phyloP scores from a whole-genome alignment of 169 alveolate genomes.

The Cyclospora cayetanensis region DNA sequence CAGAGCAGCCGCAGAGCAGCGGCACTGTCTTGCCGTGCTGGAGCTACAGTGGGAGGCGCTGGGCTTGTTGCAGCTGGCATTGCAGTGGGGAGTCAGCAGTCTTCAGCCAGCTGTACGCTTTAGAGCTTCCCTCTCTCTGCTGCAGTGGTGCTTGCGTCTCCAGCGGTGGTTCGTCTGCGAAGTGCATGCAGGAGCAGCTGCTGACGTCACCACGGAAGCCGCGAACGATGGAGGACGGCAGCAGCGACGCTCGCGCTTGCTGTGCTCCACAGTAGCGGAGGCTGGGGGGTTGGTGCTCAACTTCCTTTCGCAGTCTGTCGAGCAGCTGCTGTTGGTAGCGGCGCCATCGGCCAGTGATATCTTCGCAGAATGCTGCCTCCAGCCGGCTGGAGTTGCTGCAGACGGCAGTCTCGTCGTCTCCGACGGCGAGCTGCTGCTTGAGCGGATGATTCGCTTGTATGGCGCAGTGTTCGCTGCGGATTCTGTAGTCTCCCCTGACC shows the following conservation, averaged over 20 bases:
- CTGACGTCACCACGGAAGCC: not conserved
- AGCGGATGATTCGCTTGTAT: conserved; percentile 37
- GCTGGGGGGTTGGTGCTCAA: conserved; percentile 34
- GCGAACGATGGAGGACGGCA: not conserved
- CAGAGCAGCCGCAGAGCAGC: conserved; percentile 58
- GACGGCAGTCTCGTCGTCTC: not conserved
- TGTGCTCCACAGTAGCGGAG: conserved; percentile 36
- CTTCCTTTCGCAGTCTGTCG: conserved; percentile 40
- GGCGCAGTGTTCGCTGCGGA: conserved; percentile 43
- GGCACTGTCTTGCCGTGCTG: conserved; percentile 47
- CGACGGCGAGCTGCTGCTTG: conserved; percentile 9
- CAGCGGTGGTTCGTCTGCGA: conserved; percentile 61
- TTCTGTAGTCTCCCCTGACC: conserved; percentile 44
- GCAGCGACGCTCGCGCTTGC: not conserved
- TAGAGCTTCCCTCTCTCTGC: conserved; percentile 25
- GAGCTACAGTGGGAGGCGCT: conserved; percentile 65
- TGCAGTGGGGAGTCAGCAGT: conserved; percentile 50
- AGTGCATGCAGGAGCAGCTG: conserved; percentile 7
- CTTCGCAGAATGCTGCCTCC: not conserved
- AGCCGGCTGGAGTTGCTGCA: not conserved
- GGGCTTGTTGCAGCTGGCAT: conserved; percentile 50
- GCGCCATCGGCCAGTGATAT: conserved; percentile 41
- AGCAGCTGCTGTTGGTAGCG: conserved; percentile 57
- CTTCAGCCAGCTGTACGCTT: conserved; percentile 50
- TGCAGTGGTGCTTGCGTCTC: conserved; percentile 61